Conservation (phyloP, 106 monocot species). For the Acanthochlamys bracteata region DNA sequence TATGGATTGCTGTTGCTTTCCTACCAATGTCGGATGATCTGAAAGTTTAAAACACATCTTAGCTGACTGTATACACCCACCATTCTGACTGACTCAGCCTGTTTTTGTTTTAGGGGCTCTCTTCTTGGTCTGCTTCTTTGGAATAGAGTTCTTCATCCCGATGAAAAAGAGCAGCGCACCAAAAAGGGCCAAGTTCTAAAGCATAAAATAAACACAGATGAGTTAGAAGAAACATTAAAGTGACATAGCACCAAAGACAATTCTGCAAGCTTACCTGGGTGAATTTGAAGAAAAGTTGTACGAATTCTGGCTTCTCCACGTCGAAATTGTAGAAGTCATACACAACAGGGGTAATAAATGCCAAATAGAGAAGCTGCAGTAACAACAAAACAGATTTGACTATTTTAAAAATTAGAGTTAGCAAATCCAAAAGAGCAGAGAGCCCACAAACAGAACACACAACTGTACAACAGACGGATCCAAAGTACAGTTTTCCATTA, state of each 20-base stretch:
- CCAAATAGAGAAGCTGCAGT: conserved; percentile 46
- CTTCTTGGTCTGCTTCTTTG: conserved; percentile 40
- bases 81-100: conserved; percentile 3
- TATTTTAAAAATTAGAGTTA: no score
- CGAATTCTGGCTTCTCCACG: conserved; percentile 38
- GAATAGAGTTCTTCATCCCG: conserved; percentile 57
- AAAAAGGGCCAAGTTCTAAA: conserved; percentile 54
- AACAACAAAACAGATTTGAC: neutral
- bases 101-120: conserved; percentile 46
- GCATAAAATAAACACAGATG: neutral
- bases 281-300: conserved; percentile 44
- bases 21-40: no score
- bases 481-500: neutral
- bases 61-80: no score
- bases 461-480: neutral
- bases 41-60: no score
- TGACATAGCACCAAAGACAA: neutral
- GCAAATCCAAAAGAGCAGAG: no score
- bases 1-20: no score
- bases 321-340: conserved; percentile 71
- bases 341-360: conserved; percentile 34
- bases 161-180: conserved; percentile 60
- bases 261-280: conserved; percentile 28
- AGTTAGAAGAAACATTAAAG: neutral
- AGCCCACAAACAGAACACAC: no score